Evolutionary conservation across 192 early-diverging fungal species (phyloP).

Genomic region (Chytriomyces sp.): DNA sequence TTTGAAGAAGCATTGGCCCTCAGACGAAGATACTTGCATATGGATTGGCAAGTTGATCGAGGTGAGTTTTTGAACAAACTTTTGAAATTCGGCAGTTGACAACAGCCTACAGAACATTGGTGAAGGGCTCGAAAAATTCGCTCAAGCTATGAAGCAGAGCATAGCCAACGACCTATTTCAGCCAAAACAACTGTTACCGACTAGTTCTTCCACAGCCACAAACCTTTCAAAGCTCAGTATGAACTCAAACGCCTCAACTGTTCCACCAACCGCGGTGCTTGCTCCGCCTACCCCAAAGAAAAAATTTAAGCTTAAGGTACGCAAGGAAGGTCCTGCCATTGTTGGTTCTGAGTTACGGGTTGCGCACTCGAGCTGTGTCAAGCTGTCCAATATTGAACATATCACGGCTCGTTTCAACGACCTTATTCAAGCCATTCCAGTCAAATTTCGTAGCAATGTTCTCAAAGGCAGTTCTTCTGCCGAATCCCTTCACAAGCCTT

Average conservation of each 20-base stretch:
- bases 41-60: constrained; percentile 29
- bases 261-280: not conserved
- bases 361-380: constrained; percentile 38
- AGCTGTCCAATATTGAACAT: constrained; percentile 39
- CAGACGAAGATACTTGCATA: constrained; percentile 19
- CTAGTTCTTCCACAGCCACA: constrained; percentile 14
- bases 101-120: constrained; percentile 9
- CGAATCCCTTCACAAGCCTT: too few species aligned
- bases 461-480: too few species aligned
- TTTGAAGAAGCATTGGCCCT: constrained; percentile 42
- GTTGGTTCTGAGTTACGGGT: constrained; percentile 36
- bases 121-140: constrained; percentile 32
- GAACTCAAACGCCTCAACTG: constrained; percentile 7
- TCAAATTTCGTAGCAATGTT: not conserved
- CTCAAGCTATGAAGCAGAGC: constrained; percentile 7
- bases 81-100: not conserved
- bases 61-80: constrained; percentile 17
- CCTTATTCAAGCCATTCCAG: constrained; percentile 20
- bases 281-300: constrained; percentile 17
- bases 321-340: constrained; percentile 33
- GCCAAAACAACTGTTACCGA: not conserved
- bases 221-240: not conserved
- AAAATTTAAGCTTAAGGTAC: constrained; percentile 29
- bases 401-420: constrained; percentile 28
- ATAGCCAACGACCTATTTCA: constrained; percentile 8